Conservation (phyloP, 768 basidiomycete genomes). For the Phanerochaete carnosa region DNA sequence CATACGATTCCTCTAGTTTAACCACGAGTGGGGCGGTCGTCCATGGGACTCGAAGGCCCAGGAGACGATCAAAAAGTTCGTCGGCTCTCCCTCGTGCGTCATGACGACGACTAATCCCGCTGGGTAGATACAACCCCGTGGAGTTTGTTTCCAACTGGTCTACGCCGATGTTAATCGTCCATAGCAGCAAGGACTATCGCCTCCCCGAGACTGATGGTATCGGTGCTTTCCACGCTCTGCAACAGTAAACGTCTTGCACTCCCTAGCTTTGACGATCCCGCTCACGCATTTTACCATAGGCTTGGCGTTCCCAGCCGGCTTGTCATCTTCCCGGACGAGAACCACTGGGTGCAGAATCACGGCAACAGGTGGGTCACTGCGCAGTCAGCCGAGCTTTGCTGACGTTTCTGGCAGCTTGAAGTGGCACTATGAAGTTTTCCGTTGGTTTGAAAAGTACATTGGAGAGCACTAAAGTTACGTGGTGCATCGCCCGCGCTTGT, state of each 20-base stretch:
- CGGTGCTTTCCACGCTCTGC: slow-evolving; percentile 79
- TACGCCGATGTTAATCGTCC: slow-evolving; percentile 81
- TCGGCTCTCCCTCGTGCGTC: background rate
- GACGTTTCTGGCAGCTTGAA: slow-evolving; percentile 53
- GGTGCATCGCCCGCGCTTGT: no score
- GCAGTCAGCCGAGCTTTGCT: background rate
- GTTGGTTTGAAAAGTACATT: slow-evolving; percentile 78
- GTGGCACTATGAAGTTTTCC: slow-evolving; percentile 94
- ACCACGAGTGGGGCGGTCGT: slow-evolving; percentile 82
- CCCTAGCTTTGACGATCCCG: background rate
- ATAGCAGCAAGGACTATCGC: slow-evolving; percentile 86
- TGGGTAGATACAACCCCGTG: slow-evolving; percentile 64
- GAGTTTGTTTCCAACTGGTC: slow-evolving; percentile 84
- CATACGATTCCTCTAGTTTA: slow-evolving; percentile 49
- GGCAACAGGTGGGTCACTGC: slow-evolving; percentile 56
- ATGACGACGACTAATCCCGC: background rate
- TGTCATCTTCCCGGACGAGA: slow-evolving; percentile 86
- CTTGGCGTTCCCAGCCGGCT: slow-evolving; percentile 70
- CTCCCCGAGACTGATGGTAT: slow-evolving; percentile 85
- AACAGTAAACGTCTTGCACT: slow-evolving; percentile 54
- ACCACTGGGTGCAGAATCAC: slow-evolving; percentile 87
- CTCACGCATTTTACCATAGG: slow-evolving; percentile 32
- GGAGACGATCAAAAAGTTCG: slow-evolving; percentile 54
- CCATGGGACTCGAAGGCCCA: slow-evolving; percentile 68
- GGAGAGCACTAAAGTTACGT: slow-evolving; percentile 30